Evolutionary conservation across 805 yeast species (phyloP).

Genomic region (Priceomyces medius): DNA sequence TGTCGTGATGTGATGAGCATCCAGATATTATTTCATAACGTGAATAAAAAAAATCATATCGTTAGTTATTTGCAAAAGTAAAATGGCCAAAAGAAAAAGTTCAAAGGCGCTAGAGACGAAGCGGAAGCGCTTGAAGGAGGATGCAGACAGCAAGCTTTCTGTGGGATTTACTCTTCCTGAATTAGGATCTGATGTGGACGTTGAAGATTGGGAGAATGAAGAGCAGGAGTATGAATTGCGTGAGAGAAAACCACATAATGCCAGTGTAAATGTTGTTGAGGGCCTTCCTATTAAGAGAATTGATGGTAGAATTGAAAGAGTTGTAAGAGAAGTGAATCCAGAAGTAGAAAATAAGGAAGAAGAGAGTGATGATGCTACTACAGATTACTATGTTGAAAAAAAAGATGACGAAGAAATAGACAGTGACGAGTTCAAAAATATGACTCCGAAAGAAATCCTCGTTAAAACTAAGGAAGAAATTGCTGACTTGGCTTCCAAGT

Average conservation of each 20-base stretch:
- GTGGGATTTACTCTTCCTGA: constrained; percentile 25
- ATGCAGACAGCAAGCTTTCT: constrained; percentile 41
- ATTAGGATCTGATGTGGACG: constrained; percentile 15
- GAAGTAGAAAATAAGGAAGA: constrained; percentile 16
- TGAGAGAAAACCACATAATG: constrained; percentile 56
- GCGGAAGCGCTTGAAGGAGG: constrained; percentile 38
- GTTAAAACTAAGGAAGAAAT: constrained; percentile 73
- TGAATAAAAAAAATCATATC: too few relatives aligned
- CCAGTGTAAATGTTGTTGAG: constrained; percentile 40
- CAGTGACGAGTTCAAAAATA: constrained; percentile 46
- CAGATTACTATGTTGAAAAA: constrained; percentile 19
- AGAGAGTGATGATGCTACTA: constrained; percentile 13
- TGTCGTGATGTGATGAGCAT: constrained; percentile 9
- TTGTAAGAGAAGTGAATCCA: constrained; percentile 36
- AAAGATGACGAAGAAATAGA: constrained; percentile 29
- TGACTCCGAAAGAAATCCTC: constrained; percentile 53
- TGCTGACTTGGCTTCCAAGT: constrained; percentile 72
- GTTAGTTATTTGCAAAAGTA: too few relatives aligned
- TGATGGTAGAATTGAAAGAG: constrained; percentile 75
- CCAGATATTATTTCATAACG: background rate
- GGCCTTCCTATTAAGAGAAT: constrained; percentile 75
- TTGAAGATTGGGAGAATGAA: constrained; percentile 59
- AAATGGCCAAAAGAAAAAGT: constrained; percentile 36
- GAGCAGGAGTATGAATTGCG: constrained; percentile 76
- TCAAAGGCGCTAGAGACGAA: constrained; percentile 21